Conservation (phyloP, 495 filamentous ascomycete genomes). For the Neurospora sp. region DNA sequence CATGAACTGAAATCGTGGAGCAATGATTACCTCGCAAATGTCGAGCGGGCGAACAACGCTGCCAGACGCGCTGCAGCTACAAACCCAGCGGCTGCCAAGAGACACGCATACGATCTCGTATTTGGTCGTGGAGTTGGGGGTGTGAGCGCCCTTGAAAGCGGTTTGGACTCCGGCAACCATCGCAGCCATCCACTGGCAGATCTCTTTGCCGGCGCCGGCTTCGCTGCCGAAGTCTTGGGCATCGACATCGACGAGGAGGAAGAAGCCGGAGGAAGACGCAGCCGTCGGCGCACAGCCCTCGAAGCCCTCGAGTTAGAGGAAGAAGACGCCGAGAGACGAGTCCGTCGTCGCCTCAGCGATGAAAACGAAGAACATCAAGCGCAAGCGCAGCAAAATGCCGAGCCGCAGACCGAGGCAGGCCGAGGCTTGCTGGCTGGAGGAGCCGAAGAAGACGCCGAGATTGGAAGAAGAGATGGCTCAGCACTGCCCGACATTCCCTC, state of each 20-base stretch:
- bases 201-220: slow-evolving; percentile 26
- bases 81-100: slow-evolving; percentile 26
- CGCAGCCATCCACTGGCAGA: slow-evolving; percentile 26
- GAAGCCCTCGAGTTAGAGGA: slow-evolving; percentile 16
- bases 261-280: slow-evolving; percentile 2
- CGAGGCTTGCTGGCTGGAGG: not conserved
- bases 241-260: slow-evolving; percentile 13
- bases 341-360: slow-evolving; percentile 19
- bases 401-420: not conserved
- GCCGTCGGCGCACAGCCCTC: slow-evolving; percentile 12
- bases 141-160: slow-evolving; percentile 21
- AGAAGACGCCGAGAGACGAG: slow-evolving; percentile 15
- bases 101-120: slow-evolving; percentile 32
- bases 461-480: slow-evolving; percentile 26
- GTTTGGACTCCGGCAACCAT: slow-evolving; percentile 4
- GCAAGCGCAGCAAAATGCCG: slow-evolving; percentile 3
- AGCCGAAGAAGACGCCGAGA: slow-evolving; percentile 22
- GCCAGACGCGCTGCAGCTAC: slow-evolving; percentile 5
- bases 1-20: slow-evolving; percentile 48
- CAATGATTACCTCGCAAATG: slow-evolving; percentile 46
- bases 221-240: slow-evolving; percentile 19
- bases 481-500: slow-evolving; percentile 30
- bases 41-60: slow-evolving; percentile 32
- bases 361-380: slow-evolving; percentile 10
- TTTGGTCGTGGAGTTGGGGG: slow-evolving; percentile 34